Conservation (phyloP, 106 monocot genomes). For the Xerophyta viscosa region DNA sequence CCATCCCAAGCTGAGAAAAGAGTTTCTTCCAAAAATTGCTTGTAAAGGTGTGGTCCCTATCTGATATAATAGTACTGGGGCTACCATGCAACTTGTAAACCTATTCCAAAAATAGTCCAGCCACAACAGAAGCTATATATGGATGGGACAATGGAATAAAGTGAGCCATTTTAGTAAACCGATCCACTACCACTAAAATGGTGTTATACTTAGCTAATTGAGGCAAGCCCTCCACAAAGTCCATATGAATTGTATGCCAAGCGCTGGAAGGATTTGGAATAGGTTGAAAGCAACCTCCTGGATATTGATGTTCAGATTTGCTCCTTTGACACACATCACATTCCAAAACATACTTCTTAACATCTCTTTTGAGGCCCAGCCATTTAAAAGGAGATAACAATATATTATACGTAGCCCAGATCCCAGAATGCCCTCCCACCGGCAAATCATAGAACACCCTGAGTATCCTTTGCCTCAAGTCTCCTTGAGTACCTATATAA, state of each 20-base stretch:
- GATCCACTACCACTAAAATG: slow-evolving; percentile 3
- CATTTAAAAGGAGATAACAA: neutral
- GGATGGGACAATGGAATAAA: neutral
- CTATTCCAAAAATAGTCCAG: neutral
- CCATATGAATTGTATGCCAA: slow-evolving; percentile 4
- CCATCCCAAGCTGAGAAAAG: neutral
- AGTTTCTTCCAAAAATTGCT: neutral
- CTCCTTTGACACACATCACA: neutral
- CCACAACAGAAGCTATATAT: neutral
- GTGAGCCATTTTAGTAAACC: neutral
- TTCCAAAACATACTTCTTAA: neutral
- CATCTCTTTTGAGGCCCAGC: neutral
- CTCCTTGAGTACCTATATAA: too few species aligned
- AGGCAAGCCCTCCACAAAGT: neutral
- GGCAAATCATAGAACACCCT: neutral
- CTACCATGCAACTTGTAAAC: neutral
- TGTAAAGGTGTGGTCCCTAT: neutral
- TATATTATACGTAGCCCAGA: neutral
- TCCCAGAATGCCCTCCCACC: neutral
- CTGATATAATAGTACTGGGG: neutral
- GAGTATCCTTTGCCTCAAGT: too few species aligned
- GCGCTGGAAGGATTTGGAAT: neutral
- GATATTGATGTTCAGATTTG: neutral
- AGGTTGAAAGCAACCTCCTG: neutral
- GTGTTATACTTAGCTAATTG: neutral